Conservation (phyloP, 2,329 filamentous ascomycete genomes). For the Rhynchosporium secalis region DNA sequence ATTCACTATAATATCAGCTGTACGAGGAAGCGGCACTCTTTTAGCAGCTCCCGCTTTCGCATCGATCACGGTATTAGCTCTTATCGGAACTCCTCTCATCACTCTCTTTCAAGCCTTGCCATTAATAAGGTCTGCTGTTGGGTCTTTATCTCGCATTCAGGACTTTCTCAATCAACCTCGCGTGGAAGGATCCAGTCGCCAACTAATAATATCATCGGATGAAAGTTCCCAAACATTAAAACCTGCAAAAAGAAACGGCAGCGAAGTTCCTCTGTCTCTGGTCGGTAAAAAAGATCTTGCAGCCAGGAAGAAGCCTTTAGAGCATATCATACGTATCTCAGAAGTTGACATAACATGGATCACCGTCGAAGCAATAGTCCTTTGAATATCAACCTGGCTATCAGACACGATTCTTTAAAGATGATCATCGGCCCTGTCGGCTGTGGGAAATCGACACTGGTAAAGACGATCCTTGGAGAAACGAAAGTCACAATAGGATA, state of each 20-base stretch:
- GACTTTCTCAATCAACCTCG: constrained; percentile 6
- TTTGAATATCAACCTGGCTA: constrained; percentile 12
- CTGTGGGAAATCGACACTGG: constrained; percentile 9
- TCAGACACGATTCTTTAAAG: constrained; percentile 12
- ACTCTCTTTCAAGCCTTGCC: constrained; percentile 4
- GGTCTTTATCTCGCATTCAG: constrained; percentile 2
- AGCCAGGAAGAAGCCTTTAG: constrained; percentile 2
- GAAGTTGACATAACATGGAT: background rate
- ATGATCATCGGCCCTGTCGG: constrained; percentile 28
- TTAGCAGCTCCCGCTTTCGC: background rate
- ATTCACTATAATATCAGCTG: background rate
- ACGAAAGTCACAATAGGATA: background rate
- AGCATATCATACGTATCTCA: background rate
- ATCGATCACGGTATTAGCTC: background rate
- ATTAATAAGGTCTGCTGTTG: background rate
- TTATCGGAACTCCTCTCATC: background rate
- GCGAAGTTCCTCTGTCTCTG: constrained; percentile 1
- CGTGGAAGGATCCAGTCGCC: background rate
- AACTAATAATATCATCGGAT: background rate
- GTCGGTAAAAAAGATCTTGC: background rate
- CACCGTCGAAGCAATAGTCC: constrained; percentile 1
- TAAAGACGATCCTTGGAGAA: constrained; percentile 4
- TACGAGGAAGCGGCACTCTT: constrained; percentile 4
- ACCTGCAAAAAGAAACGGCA: background rate
- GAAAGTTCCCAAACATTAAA: constrained; percentile 3